Evolutionary conservation across 2,329 filamentous ascomycete genomes (phyloP).

Genomic region (Cladophialophora chaetospira): DNA sequence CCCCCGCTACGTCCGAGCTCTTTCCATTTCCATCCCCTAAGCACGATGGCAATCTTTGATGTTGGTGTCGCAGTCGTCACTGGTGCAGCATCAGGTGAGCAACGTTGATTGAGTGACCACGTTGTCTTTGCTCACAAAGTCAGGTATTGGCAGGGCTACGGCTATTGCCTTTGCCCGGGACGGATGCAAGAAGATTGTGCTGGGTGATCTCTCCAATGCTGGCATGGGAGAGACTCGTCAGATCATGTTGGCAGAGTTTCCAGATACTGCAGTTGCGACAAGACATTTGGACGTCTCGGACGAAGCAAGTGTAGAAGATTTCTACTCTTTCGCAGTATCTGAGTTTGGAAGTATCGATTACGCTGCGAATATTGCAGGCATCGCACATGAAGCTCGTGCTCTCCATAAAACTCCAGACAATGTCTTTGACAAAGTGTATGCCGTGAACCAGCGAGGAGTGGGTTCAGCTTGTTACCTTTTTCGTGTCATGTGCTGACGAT

Average conservation of each 20-base stretch:
- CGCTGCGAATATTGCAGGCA: background rate
- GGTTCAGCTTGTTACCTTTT: background rate
- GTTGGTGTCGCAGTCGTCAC: background rate
- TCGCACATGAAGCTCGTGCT: background rate
- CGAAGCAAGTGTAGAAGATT: background rate
- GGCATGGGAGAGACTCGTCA: background rate
- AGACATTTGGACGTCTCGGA: background rate
- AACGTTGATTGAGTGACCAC: background rate
- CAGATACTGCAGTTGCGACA: background rate
- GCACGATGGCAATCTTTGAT: background rate
- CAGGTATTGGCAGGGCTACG: background rate
- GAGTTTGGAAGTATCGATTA: background rate
- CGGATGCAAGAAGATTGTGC: background rate
- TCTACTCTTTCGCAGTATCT: background rate
- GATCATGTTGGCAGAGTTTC: background rate
- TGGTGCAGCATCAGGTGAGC: background rate
- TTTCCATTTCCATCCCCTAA: background rate
- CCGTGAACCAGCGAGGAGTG: background rate
- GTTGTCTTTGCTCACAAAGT: background rate
- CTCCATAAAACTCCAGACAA: background rate
- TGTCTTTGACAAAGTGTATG: background rate
- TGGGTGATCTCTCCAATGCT: background rate
- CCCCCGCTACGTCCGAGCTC: background rate
- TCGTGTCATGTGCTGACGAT: too few species aligned
- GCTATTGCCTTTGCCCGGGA: constrained; percentile 7